Evolutionary conservation across 2,329 filamentous ascomycete genomes (phyloP), one percentile per base, ranked within the genome.

Genomic region (Cryphonectria naterciae): DNA sequence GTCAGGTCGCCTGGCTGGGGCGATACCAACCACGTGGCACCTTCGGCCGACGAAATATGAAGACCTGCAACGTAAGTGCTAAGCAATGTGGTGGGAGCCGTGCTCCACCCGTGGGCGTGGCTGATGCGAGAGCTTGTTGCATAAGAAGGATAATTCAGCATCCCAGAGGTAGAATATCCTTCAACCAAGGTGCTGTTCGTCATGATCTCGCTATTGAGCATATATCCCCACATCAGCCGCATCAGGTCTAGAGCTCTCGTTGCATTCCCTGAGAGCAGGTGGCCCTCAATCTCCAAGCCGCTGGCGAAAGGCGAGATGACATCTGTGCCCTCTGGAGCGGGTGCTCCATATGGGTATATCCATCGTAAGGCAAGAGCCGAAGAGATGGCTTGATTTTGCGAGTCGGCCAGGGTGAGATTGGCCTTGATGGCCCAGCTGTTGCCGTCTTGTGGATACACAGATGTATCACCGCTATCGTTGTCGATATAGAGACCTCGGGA

Each of bases 401-500:
- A 11, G 35, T 52, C 19, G 19, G 69, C 28, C 17, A 17, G 15
- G 3, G 73, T 72, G 2, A 74, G 67, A 28, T 72, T 72, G 25
- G 68, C 66, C 4, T 66, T 41, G 8, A 72, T 49, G 22, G 70
- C 70, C 63, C 69, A 65, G 25, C 67, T 54, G 28, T 72, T 72
- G 4, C 70, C 70, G 46, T 72, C 70, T 46, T 72, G 70, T 2
- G 70, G 70, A 37, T 69, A 60, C 1, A 88, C 52, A 0, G 81
- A 82, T 0, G 83, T 85, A 7, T 77, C 19, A n/a, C 58, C 58
- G 58, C 35, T 76, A 28, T 83, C 83, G 72, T 88, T 88, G 76
- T 86, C 85, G 67, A 81, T 80, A 78, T 85, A 85, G 72, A 87
- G 79, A 35, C 81, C 81, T 6, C 81, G 80, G 2, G 77, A 71